Evolutionary conservation across 192 early-diverging fungal genomes (phyloP).

Genomic region (Dispira parvispora): DNA sequence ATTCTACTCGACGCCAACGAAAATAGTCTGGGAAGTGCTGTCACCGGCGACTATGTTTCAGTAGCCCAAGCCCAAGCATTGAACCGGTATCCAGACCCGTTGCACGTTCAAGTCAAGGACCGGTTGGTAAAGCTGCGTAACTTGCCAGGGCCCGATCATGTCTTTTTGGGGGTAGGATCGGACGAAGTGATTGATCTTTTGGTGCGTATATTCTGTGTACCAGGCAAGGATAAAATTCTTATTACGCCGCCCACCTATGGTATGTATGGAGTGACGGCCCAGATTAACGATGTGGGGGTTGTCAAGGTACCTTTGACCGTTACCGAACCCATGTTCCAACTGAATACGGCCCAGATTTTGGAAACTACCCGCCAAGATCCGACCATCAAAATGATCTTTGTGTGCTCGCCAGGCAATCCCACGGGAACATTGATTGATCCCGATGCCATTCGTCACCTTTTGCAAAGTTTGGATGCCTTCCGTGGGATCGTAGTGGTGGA

Average conservation of each 20-base stretch:
- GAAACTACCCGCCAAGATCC: constrained; percentile 45
- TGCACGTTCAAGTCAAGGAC: constrained; percentile 71
- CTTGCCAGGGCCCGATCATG: constrained; percentile 42
- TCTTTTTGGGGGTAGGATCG: constrained; percentile 93
- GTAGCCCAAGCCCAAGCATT: constrained; percentile 30
- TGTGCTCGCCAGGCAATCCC: constrained; percentile 98
- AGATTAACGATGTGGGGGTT: constrained; percentile 86
- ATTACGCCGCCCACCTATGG: constrained; percentile 98
- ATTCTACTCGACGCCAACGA: constrained; percentile 99
- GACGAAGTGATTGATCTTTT: constrained; percentile 92
- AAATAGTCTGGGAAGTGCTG: constrained; percentile 72
- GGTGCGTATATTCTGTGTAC: constrained; percentile 75
- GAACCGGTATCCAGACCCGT: constrained; percentile 93
- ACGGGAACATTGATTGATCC: constrained; percentile 71
- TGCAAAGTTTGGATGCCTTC: constrained; percentile 45
- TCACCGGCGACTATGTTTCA: constrained; percentile 21
- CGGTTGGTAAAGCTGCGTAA: constrained; percentile 49
- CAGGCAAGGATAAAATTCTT: constrained; percentile 80
- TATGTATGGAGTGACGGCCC: constrained; percentile 90
- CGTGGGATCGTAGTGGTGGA: constrained; percentile 90
- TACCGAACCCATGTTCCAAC: constrained; percentile 30
- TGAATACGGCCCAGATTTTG: constrained; percentile 24
- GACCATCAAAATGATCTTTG: constrained; percentile 76
- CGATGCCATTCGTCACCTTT: constrained; percentile 43
- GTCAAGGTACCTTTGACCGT: constrained; percentile 69